Conservation (phyloP, 2,329 filamentous ascomycete species). For the Juglanconis juglandina region DNA sequence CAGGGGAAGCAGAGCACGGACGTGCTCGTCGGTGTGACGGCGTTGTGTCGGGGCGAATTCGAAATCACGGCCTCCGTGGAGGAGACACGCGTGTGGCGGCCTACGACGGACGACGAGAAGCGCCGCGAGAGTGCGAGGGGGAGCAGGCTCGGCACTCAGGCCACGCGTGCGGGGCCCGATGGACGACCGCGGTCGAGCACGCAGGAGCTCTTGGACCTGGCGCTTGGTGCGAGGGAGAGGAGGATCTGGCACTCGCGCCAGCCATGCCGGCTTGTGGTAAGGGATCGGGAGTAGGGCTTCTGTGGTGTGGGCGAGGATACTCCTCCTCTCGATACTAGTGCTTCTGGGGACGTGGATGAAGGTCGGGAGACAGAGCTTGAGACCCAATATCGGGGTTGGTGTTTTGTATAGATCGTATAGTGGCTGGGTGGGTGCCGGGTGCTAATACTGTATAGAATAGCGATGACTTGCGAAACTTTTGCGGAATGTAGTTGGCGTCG, state of each 20-base stretch:
- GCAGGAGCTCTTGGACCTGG: conserved; percentile 54
- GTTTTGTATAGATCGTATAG: background rate
- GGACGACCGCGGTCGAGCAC: conserved; percentile 48
- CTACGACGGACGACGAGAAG: conserved; percentile 28
- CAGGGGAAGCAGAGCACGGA: conserved; percentile 55
- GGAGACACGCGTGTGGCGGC: conserved; percentile 61
- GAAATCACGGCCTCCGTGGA: conserved; percentile 79
- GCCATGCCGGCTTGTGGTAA: conserved; percentile 53
- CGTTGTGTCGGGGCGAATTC: conserved; percentile 76
- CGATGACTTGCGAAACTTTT: background rate
- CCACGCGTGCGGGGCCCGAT: conserved; percentile 19
- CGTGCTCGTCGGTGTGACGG: conserved; percentile 66
- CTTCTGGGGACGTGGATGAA: background rate
- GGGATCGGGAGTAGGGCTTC: conserved; percentile 35
- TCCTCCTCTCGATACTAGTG: no score
- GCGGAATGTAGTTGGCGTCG: no score
- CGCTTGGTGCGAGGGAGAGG: conserved; percentile 57
- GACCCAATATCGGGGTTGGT: background rate
- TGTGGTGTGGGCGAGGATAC: background rate
- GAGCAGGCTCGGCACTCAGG: conserved; percentile 12
- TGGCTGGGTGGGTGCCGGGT: background rate
- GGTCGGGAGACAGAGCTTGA: background rate
- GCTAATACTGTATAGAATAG: background rate
- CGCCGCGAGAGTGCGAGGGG: conserved; percentile 22
- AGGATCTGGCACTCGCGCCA: conserved; percentile 63